Base-by-base conservation (phyloP, 2,329 filamentous ascomycete genomes). In the Apiospora sp. region DNA sequence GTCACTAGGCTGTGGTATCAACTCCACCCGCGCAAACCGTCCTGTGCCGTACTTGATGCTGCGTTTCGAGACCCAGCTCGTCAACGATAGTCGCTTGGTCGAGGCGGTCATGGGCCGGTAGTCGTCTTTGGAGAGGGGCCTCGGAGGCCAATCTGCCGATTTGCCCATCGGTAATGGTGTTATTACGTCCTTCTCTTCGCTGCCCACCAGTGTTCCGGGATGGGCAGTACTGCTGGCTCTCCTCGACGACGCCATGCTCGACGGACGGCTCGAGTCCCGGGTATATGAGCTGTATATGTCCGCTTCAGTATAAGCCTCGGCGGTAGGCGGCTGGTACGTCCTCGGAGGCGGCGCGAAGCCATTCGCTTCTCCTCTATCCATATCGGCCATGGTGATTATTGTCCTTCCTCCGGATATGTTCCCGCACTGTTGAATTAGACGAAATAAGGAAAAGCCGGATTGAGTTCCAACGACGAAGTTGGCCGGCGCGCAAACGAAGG, bases 1-100 rank as follows among this genome's bases (percentile, higher is more conserved):
- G 71, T 89, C 86, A 71, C 87, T 90, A 0, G 88, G 88, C 77
- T 88, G 88, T 3, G 89, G 88, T 13, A 87, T 84, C 67, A 89
- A 79, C 78, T 88, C 87, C 7, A 86, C 79, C 19, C 79, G 77
- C 2, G 83, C 79, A 72, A 84, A 76, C 71, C 82, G 86, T 0
- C 86, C 86, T 34, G 76, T 82, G 10, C 83, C 86, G 72, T 87
- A 87, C 77, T 88, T 88, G 76, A 87, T 83, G 19, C 80, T 79
- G 69, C 82, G 80, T 67, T 78, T 81, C 46, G 79, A 80, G 22
- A 74, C 74, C n/a, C 79, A 75, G 24, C 79, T 83, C 4, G 79
- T 78, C 73, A 81, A 82, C 0, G 84, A 85, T 5, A 81, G 75
- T 46, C 79, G 77, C 74, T 76, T 82, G 4, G 80, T 81, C n/a